Evolutionary conservation across 805 yeast species (phyloP).

Genomic region (Wickerhamiella cacticola): DNA sequence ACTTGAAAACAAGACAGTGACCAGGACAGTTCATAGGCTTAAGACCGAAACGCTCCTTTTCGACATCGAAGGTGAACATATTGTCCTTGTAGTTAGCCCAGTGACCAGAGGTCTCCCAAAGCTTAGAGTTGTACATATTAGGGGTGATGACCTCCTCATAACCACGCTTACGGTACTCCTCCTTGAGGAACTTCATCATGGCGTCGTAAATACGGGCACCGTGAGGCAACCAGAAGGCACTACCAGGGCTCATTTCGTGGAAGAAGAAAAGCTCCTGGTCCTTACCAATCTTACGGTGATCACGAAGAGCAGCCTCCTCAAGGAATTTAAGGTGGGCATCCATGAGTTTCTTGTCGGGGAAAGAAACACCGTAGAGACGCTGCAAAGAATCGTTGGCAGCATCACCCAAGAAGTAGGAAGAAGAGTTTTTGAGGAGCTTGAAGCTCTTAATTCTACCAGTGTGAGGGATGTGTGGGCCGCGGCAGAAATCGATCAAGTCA

Average conservation of each 20-base stretch:
- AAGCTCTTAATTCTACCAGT: slow-evolving; percentile 93
- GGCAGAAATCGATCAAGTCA: slow-evolving; percentile 88
- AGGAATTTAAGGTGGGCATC: slow-evolving; percentile 87
- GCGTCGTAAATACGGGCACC: slow-evolving; percentile 95
- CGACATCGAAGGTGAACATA: slow-evolving; percentile 94
- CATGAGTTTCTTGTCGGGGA: slow-evolving; percentile 96
- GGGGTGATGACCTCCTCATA: slow-evolving; percentile 98
- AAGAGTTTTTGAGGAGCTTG: slow-evolving; percentile 87
- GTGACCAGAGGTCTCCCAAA: slow-evolving; percentile 98
- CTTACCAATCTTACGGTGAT: slow-evolving; percentile 86
- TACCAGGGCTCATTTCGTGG: slow-evolving; percentile 95
- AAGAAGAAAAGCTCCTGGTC: slow-evolving; percentile 94
- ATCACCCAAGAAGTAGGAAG: slow-evolving; percentile 93
- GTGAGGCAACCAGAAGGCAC: slow-evolving; percentile 98
- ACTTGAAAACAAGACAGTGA: slow-evolving; percentile 84
- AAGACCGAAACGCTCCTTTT: slow-evolving; percentile 86
- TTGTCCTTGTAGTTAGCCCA: slow-evolving; percentile 97
- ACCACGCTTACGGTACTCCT: slow-evolving; percentile 84
- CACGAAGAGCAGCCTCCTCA: slow-evolving; percentile 89
- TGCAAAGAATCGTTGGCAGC: slow-evolving; percentile 86
- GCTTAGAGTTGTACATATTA: slow-evolving; percentile 92
- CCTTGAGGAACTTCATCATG: slow-evolving; percentile 63
- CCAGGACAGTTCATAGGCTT: slow-evolving; percentile 98
- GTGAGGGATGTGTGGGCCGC: slow-evolving; percentile 96
- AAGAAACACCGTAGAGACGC: slow-evolving; percentile 93